phyloP scores from a whole-genome alignment of 192 early-diverging fungal species.

The Podila minutissima region DNA sequence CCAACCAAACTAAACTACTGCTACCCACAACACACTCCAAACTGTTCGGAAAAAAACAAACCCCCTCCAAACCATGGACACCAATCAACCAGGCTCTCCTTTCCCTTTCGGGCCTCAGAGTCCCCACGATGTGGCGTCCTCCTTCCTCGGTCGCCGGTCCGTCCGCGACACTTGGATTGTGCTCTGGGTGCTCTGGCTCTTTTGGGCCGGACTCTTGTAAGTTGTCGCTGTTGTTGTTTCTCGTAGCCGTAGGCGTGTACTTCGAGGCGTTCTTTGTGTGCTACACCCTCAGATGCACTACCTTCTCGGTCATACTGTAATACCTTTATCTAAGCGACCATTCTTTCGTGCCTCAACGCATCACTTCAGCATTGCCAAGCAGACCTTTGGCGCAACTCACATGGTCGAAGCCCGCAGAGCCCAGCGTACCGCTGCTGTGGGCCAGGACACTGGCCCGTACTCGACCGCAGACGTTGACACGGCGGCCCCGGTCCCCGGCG shows the following conservation, averaged over 20 bases:
- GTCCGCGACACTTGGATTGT: slow-evolving; percentile 46
- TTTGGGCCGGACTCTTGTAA: slow-evolving; percentile 44
- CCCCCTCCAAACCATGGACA: no score
- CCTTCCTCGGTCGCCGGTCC: slow-evolving; percentile 15
- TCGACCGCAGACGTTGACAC: background rate
- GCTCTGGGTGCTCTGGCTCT: slow-evolving; percentile 32
- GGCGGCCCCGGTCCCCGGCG: background rate
- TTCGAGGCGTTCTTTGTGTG: background rate
- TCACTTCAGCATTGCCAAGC: slow-evolving; percentile 1
- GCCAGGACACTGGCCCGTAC: background rate
- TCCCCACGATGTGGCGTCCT: background rate
- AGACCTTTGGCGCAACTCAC: background rate
- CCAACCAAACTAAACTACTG: background rate
- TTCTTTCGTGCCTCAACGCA: background rate
- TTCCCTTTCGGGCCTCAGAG: no score
- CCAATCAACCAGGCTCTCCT: no score
- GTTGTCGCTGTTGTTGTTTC: background rate
- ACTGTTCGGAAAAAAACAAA: no score
- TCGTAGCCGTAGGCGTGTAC: background rate
- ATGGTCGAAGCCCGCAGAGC: background rate
- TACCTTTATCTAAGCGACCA: background rate
- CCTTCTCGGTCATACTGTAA: background rate
- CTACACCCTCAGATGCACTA: background rate
- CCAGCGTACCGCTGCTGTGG: background rate
- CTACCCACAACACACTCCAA: no score